Evolutionary conservation across 768 basidiomycete species (phyloP).

Genomic region (Hygrophorus russula): DNA sequence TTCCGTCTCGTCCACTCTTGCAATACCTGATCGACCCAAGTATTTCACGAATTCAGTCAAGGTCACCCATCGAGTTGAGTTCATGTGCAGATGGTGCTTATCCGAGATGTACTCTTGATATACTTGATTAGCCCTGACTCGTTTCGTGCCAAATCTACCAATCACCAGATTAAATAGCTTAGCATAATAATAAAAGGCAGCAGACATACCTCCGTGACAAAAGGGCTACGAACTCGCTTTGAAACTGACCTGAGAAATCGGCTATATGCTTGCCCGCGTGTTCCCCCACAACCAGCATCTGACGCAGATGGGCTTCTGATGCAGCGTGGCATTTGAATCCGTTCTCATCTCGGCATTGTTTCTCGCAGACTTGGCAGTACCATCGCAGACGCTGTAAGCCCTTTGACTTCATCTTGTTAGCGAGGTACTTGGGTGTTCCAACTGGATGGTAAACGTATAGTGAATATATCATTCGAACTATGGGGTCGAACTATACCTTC

Average conservation of each 20-base stretch:
- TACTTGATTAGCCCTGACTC: conserved; percentile 88
- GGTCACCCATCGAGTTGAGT: conserved; percentile 95
- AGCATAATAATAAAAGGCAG: not conserved
- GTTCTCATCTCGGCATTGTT: conserved; percentile 98
- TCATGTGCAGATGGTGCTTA: conserved; percentile 95
- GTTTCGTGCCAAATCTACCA: conserved; percentile 80
- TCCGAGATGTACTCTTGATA: conserved; percentile 98
- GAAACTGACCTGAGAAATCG: conserved; percentile 81
- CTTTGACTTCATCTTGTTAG: conserved; percentile 97
- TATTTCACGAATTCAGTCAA: conserved; percentile 92
- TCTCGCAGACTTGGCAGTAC: conserved; percentile 99
- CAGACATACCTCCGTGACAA: conserved; percentile 68
- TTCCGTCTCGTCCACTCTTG: conserved; percentile 94
- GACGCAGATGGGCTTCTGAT: conserved; percentile 84
- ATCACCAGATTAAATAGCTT: conserved; percentile 2
- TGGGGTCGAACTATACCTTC: conserved; percentile 41
- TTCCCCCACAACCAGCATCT: conserved; percentile 97
- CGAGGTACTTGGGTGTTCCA: conserved; percentile 81
- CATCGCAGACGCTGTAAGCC: conserved; percentile 91
- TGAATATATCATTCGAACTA: not conserved
- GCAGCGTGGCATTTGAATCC: conserved; percentile 94
- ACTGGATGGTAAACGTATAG: conserved; percentile 27
- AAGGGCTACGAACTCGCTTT: conserved; percentile 84
- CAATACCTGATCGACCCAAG: conserved; percentile 76
- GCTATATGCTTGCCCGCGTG: conserved; percentile 86